A percentile compares a stretch with the other conserved stretches of the same genome.
Evolutionary conservation across 2,329 filamentous ascomycete genomes (phyloP).

Genomic region (Fusarium cyanostomum): DNA sequence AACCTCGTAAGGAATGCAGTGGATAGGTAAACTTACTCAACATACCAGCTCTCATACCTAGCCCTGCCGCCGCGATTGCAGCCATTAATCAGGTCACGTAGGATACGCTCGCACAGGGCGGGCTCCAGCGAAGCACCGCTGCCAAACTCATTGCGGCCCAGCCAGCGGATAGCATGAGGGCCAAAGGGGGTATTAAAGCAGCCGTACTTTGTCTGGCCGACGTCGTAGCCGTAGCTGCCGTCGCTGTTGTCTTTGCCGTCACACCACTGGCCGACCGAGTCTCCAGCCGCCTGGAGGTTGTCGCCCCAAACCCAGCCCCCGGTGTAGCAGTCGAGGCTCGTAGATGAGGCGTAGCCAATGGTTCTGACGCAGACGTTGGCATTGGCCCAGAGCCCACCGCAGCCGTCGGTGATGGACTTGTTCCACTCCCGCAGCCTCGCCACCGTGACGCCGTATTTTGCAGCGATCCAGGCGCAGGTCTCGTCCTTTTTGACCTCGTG

Average conservation of each 20-base stretch:
- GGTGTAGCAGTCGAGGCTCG: not conserved
- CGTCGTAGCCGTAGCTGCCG: not conserved
- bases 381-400: slow-evolving; percentile 5
- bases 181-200: slow-evolving; percentile 16
- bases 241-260: slow-evolving; percentile 1
- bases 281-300: slow-evolving; percentile 6
- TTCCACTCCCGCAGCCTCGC: slow-evolving; percentile 15
- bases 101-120: not conserved
- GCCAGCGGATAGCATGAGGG: slow-evolving; percentile 14
- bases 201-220: not conserved
- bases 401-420: not conserved
- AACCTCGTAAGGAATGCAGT: too few relatives aligned
- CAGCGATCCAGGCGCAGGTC: not conserved
- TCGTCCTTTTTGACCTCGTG: not conserved
- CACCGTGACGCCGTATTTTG: not conserved
- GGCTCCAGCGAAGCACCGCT: not conserved
- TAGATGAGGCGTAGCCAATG: slow-evolving; percentile 6
- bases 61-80: slow-evolving; percentile 7
- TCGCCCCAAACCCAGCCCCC: not conserved
- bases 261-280: slow-evolving; percentile 10
- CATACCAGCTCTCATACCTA: slow-evolving; percentile 8
- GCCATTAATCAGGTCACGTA: not conserved
- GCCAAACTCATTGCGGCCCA: slow-evolving; percentile 12
- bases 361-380: slow-evolving; percentile 8
- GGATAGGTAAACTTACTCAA: slow-evolving; percentile 24